Conservation (phyloP, 2,329 filamentous ascomycete species). For the Aspergillus jensenii region DNA sequence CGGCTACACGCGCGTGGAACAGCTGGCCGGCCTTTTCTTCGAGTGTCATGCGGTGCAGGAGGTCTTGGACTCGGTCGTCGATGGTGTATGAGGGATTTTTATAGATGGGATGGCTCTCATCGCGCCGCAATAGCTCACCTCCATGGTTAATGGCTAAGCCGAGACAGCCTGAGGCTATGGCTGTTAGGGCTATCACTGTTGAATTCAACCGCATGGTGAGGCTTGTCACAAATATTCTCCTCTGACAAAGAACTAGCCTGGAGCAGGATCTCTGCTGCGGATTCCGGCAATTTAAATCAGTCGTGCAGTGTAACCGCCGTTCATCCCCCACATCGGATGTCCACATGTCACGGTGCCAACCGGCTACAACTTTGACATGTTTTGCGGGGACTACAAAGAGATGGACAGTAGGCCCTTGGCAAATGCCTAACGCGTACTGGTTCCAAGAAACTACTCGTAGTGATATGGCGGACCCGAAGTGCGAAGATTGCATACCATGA, state of each 20-base stretch:
- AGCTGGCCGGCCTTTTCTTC: constrained; percentile 3
- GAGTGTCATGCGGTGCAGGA: constrained; percentile 1
- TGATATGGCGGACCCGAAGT: background rate
- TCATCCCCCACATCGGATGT: background rate
- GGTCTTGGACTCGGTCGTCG: background rate
- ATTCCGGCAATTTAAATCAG: background rate
- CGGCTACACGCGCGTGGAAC: background rate
- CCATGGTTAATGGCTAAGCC: background rate
- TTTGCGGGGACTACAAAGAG: background rate
- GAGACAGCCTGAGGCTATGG: background rate
- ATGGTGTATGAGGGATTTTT: background rate
- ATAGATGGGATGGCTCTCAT: background rate
- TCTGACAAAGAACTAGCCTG: too few species aligned
- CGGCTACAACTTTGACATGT: background rate
- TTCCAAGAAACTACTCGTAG: background rate
- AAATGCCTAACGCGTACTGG: background rate
- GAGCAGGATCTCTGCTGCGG: background rate
- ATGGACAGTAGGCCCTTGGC: background rate
- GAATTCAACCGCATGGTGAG: background rate
- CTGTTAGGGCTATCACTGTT: background rate
- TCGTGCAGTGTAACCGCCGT: background rate
- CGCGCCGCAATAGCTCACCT: background rate
- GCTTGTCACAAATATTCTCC: too few species aligned
- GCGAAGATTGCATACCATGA: too few species aligned
- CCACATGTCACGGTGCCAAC: background rate